phyloP scores from a whole-genome alignment of 1,284 basidiomycete species.

The Ganoderma leucocontextum region DNA sequence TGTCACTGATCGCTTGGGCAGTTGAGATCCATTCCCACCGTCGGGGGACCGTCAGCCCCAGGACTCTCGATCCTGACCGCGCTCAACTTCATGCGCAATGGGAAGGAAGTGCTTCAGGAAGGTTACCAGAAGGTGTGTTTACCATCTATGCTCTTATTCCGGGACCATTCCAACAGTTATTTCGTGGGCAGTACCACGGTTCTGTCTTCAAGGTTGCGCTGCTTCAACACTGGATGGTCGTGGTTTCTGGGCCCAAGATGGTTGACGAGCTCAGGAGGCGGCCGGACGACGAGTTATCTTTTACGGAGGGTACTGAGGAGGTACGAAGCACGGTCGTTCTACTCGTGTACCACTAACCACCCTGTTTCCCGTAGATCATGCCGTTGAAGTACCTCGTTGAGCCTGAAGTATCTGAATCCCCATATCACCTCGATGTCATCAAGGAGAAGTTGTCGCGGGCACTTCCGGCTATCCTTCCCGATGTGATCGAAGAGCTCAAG shows the following conservation, averaged over 20 bases:
- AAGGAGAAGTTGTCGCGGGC: slow-evolving; percentile 36
- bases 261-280: slow-evolving; percentile 53
- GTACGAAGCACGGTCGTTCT: background rate
- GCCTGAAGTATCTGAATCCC: slow-evolving; percentile 24
- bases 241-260: slow-evolving; percentile 45
- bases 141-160: too few relatives aligned
- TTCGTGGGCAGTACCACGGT: slow-evolving; percentile 42
- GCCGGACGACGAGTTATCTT: slow-evolving; percentile 49
- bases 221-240: slow-evolving; percentile 48
- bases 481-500: slow-evolving; percentile 41
- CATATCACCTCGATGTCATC: slow-evolving; percentile 39
- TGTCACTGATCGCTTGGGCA: background rate
- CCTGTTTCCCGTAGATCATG: background rate
- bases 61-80: slow-evolving; percentile 37
- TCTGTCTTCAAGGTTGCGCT: slow-evolving; percentile 51
- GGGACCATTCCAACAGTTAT: background rate
- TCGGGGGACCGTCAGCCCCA: slow-evolving; percentile 36
- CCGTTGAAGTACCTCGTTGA: slow-evolving; percentile 21
- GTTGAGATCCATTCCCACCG: slow-evolving; percentile 38
- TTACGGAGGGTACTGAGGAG: slow-evolving; percentile 43
- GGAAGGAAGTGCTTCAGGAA: slow-evolving; percentile 24
- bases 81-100: slow-evolving; percentile 25
- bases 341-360: background rate
- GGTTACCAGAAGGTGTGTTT: slow-evolving; percentile 35
- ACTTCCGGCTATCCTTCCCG: slow-evolving; percentile 36